Percentiles rank a stretch among this genome's conserved stretches.
Conservation (phyloP, 2,329 filamentous ascomycete species). For the Alternaria dauci region DNA sequence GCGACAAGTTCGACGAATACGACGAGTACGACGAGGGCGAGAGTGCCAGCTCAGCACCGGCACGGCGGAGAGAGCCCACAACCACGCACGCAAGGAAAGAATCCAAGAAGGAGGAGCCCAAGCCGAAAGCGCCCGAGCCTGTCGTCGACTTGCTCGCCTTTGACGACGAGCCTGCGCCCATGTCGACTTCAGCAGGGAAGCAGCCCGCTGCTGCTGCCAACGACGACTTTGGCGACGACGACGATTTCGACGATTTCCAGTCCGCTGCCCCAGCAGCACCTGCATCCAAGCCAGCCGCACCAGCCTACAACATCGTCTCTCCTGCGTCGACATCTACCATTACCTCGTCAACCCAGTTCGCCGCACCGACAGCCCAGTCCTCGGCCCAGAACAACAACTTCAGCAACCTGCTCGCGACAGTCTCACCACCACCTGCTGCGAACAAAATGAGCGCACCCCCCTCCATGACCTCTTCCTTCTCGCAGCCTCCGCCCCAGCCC, state of each 20-base stretch:
- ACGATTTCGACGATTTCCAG: slow-evolving; percentile 98
- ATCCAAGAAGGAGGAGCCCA: slow-evolving; percentile 73
- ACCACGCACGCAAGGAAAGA: slow-evolving; percentile 49
- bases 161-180: slow-evolving; percentile 73
- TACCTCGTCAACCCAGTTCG: slow-evolving; percentile 73
- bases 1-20: slow-evolving; percentile 92
- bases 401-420: slow-evolving; percentile 81
- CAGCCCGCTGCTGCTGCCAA: slow-evolving; percentile 51
- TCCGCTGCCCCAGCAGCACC: slow-evolving; percentile 70
- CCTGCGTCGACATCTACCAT: slow-evolving; percentile 57
- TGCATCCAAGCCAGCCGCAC: slow-evolving; percentile 52
- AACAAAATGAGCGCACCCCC: slow-evolving; percentile 64
- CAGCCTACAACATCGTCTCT: slow-evolving; percentile 53
- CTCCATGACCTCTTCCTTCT: slow-evolving; percentile 48
- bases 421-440: slow-evolving; percentile 70
- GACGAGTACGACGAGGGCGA: slow-evolving; percentile 90
- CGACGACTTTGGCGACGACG: slow-evolving; percentile 69
- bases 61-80: slow-evolving; percentile 60
- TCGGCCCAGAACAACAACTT: slow-evolving; percentile 81
- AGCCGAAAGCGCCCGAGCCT: slow-evolving; percentile 76
- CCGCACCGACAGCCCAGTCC: slow-evolving; percentile 84
- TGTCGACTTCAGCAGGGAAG: slow-evolving; percentile 56
- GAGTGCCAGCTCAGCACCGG: slow-evolving; percentile 58
- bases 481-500: slow-evolving; percentile 62
- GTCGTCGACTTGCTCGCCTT: slow-evolving; percentile 93